Conservation (phyloP, 306 rosid genomes). For the Glycine soja region DNA sequence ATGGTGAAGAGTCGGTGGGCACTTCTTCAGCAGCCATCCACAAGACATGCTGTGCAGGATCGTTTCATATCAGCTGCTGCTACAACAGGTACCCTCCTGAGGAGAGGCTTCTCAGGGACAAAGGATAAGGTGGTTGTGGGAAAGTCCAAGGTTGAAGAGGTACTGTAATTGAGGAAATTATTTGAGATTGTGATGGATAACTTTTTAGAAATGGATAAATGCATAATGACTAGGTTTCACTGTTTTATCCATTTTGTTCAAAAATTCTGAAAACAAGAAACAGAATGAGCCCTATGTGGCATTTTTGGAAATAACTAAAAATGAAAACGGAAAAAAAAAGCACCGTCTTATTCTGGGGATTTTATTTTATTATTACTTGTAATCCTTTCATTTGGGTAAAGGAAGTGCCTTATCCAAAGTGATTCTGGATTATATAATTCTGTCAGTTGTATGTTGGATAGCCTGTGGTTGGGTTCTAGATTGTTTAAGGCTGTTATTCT, state of each 20-base stretch:
- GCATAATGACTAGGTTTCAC: constrained; percentile 13
- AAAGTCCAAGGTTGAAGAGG: constrained; percentile 95
- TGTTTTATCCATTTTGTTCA: constrained; percentile 8
- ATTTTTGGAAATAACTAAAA: constrained; percentile 4
- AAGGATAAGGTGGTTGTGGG: constrained; percentile 90
- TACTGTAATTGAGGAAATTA: constrained; percentile 44
- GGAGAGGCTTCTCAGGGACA: constrained; percentile 79
- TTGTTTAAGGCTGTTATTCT: constrained; percentile 16
- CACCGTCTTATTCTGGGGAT: constrained; percentile 3
- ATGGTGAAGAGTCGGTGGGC: constrained; percentile 90
- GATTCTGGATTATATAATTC: constrained; percentile 32
- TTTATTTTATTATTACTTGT: constrained; percentile 10
- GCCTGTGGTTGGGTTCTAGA: constrained; percentile 19
- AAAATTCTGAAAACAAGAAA: not conserved
- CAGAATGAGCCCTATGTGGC: not conserved
- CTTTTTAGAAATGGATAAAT: constrained; percentile 19
- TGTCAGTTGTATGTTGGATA: constrained; percentile 22
- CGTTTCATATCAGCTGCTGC: constrained; percentile 91
- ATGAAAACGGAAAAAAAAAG: not conserved
- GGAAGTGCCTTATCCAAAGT: constrained; percentile 27
- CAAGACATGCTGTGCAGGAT: constrained; percentile 91
- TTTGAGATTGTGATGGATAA: constrained; percentile 15
- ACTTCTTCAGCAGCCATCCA: constrained; percentile 84
- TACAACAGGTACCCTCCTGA: constrained; percentile 78
- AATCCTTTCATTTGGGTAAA: constrained; percentile 8